Percentiles rank a stretch among this genome's conserved stretches.
Evolutionary conservation across 2,329 filamentous ascomycete species (phyloP).

Genomic region (Stemphylium beticola): DNA sequence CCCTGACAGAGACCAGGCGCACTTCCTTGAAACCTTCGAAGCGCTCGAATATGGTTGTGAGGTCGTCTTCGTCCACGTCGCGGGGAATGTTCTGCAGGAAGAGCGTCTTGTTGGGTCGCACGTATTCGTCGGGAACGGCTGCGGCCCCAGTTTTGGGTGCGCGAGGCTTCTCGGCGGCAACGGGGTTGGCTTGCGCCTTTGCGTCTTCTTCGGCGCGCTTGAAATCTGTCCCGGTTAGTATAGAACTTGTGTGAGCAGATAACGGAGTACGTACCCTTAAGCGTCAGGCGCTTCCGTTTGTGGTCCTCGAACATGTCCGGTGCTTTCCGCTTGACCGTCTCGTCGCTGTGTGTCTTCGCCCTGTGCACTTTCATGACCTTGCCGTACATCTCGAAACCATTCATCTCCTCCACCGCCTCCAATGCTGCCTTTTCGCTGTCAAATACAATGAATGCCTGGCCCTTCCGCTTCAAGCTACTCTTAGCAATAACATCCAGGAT

Average conservation of each 20-base stretch:
- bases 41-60: constrained; percentile 80
- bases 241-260: constrained; percentile 4
- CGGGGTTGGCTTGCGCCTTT: constrained; percentile 75
- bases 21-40: constrained; percentile 97
- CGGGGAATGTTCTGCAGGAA: constrained; percentile 93
- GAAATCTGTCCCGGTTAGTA: constrained; percentile 58
- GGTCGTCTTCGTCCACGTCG: constrained; percentile 79
- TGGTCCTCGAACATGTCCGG: constrained; percentile 86
- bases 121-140: constrained; percentile 94
- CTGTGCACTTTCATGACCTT: constrained; percentile 87
- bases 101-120: constrained; percentile 95
- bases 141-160: constrained; percentile 72
- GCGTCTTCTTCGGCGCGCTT: constrained; percentile 84
- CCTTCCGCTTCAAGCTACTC: constrained; percentile 88
- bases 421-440: constrained; percentile 79
- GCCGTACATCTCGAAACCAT: constrained; percentile 91
- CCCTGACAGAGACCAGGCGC: constrained; percentile 82
- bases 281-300: constrained; percentile 80
- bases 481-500: constrained; percentile 87
- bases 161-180: constrained; percentile 59
- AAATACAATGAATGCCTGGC: constrained; percentile 94
- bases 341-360: constrained; percentile 85
- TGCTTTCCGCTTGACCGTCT: constrained; percentile 77
- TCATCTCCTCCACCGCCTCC: constrained; percentile 83
- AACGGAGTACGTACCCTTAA: constrained; percentile 73